phyloP scores from a whole-genome alignment of 768 basidiomycete genomes.

The Trametes cubensis region DNA sequence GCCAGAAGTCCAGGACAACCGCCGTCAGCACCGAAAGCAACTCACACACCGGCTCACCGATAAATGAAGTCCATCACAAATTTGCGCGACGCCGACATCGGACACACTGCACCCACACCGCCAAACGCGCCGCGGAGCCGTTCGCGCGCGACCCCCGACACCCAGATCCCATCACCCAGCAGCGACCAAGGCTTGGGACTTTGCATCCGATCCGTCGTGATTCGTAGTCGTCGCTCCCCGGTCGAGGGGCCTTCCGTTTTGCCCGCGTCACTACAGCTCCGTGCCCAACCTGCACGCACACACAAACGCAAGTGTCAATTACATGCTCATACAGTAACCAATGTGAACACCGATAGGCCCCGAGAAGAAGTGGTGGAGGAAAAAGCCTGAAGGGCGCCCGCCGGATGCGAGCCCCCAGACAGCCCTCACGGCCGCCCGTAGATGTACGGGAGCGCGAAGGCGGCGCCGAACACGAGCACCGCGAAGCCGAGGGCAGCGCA shows the following conservation, averaged over 20 bases:
- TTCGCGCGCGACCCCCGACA: constrained; percentile 17
- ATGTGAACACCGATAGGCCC: background rate
- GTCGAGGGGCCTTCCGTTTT: background rate
- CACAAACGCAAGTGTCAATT: constrained; percentile 25
- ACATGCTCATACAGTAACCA: constrained; percentile 21
- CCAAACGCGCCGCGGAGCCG: background rate
- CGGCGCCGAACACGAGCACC: constrained; percentile 34
- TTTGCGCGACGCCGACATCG: background rate
- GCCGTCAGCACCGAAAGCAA: background rate
- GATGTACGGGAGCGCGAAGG: constrained; percentile 36
- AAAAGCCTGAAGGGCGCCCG: background rate
- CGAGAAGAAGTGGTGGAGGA: background rate
- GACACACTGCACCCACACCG: background rate
- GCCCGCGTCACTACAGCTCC: constrained; percentile 14
- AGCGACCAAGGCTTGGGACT: background rate
- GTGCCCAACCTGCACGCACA: constrained; percentile 29
- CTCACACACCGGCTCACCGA: background rate
- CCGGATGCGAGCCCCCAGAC: constrained; percentile 12
- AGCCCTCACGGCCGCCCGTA: constrained; percentile 27
- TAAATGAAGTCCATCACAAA: background rate
- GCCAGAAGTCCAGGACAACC: constrained; percentile 2
- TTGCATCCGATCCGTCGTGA: background rate
- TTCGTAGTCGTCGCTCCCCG: too few relatives aligned
- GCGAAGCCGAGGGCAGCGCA: constrained; percentile 35
- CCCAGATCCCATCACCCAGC: constrained; percentile 12